A percentile compares a stretch with the other conserved stretches of the same genome.
These are phyloP conservation scores for Blastomyces emzantsi DNA, from an alignment of 2,329 filamentous ascomycete genomes.

Conservation along the genomic window DNA sequence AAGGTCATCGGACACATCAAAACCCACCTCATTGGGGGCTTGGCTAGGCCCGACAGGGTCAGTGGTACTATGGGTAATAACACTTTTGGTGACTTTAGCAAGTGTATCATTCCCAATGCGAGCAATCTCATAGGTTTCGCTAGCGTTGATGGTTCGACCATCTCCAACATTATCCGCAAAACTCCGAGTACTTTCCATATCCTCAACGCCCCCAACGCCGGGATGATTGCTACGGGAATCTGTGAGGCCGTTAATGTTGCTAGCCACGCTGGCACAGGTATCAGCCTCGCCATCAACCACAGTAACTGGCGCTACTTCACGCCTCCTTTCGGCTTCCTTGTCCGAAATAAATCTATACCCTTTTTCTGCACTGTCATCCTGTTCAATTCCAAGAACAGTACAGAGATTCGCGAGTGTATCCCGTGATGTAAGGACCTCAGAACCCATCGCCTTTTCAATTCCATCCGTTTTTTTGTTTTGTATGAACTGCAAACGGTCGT, in stretches of 20 bases:
- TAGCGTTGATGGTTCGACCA: not conserved
- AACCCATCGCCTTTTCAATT: constrained; percentile 22
- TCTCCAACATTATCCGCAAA: not conserved
- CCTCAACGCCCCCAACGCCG: too few relatives aligned
- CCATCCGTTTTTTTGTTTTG: constrained; percentile 45
- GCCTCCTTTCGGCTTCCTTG: not conserved
- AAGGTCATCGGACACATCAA: not conserved
- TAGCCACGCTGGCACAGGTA: not conserved
- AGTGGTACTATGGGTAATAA: not conserved
- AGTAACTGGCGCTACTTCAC: not conserved
- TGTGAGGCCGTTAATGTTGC: not conserved
- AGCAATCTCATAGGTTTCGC: not conserved
- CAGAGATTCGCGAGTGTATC: constrained; percentile 11
- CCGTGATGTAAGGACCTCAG: constrained; percentile 16
- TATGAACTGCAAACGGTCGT: constrained; percentile 47
- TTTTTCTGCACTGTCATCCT: constrained; percentile 9
- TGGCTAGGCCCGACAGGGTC: not conserved
- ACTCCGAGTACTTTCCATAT: not conserved
- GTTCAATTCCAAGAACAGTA: constrained; percentile 11
- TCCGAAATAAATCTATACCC: constrained; percentile 9
- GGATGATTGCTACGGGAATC: not conserved
- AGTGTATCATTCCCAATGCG: not conserved
- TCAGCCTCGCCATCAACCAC: not conserved
- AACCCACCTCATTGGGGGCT: not conserved
- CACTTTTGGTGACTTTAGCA: not conserved